Percentiles rank a stretch among this genome's conserved stretches.
phyloP scores from a whole-genome alignment of 192 early-diverging fungal species.

The Helicostylum pulchrum region DNA sequence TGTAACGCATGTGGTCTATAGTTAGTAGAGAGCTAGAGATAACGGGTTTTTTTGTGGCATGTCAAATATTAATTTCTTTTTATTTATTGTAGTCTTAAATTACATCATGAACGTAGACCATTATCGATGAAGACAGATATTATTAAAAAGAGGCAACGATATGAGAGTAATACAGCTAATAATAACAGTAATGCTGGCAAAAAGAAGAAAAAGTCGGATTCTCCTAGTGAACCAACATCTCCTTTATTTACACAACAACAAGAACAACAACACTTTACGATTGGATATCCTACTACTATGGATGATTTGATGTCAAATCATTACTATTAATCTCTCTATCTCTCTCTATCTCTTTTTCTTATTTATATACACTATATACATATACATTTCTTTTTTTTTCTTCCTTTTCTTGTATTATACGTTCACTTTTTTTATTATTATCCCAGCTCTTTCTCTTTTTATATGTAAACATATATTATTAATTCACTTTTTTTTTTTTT shows the following conservation, averaged over 20 bases:
- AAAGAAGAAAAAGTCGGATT: not conserved
- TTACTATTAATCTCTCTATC: not conserved
- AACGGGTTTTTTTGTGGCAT: too few species aligned
- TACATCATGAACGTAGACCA: slow-evolving; percentile 29
- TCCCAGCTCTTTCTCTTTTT: not conserved
- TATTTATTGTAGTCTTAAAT: slow-evolving; percentile 21
- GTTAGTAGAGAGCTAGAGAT: slow-evolving; percentile 24
- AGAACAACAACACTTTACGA: not conserved
- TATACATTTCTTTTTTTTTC: not conserved
- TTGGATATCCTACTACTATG: not conserved
- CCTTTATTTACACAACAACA: not conserved
- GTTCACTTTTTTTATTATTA: not conserved
- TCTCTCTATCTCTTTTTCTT: not conserved
- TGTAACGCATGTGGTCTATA: slow-evolving; percentile 57
- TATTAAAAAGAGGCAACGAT: slow-evolving; percentile 32
- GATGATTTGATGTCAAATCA: slow-evolving; percentile 3
- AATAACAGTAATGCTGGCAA: not conserved
- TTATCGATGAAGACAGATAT: slow-evolving; percentile 33
- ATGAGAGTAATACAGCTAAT: slow-evolving; percentile 17
- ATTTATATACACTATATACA: not conserved
- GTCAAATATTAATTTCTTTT: too few species aligned
- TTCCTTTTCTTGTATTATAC: not conserved
- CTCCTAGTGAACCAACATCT: not conserved
- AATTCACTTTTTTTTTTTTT: not conserved
- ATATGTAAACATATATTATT: not conserved